Conservation (phyloP, 1,284 basidiomycete species). For the Kalmanozyma brasiliensis region DNA sequence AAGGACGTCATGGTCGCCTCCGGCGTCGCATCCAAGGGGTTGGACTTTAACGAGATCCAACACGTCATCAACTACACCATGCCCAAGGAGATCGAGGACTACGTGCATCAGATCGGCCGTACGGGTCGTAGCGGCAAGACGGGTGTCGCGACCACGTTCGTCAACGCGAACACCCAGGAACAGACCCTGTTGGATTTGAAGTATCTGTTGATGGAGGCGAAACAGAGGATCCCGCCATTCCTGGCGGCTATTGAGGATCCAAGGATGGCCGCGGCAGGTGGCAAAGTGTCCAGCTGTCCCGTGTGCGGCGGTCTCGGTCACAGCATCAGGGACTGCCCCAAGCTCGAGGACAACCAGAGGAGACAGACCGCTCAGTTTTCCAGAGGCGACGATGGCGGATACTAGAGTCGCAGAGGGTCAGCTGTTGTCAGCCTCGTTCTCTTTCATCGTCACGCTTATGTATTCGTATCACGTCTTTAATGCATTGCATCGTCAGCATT, state of each 20-base stretch:
- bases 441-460: neutral
- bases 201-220: slow-evolving; percentile 95
- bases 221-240: slow-evolving; percentile 98
- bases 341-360: slow-evolving; percentile 90
- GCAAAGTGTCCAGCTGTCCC: slow-evolving; percentile 84
- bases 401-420: too few relatives aligned
- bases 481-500: too few relatives aligned
- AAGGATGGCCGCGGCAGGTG: slow-evolving; percentile 75
- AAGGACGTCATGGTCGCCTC: slow-evolving; percentile 99
- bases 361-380: slow-evolving; percentile 45
- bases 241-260: slow-evolving; percentile 91
- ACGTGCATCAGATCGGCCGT: slow-evolving; percentile 92
- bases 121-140: slow-evolving; percentile 98
- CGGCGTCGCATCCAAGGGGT: slow-evolving; percentile 94
- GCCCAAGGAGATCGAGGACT: slow-evolving; percentile 91
- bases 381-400: slow-evolving; percentile 41
- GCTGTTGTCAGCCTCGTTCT: too few relatives aligned
- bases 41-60: slow-evolving; percentile 98
- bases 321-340: slow-evolving; percentile 91
- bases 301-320: slow-evolving; percentile 99
- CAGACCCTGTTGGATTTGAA: slow-evolving; percentile 96
- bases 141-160: slow-evolving; percentile 99
- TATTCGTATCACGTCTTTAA: slow-evolving; percentile 22
- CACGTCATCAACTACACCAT: slow-evolving; percentile 98
- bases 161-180: slow-evolving; percentile 95